phyloP scores from a whole-genome alignment of 495 filamentous ascomycete species.

The Ramalina peruviana region DNA sequence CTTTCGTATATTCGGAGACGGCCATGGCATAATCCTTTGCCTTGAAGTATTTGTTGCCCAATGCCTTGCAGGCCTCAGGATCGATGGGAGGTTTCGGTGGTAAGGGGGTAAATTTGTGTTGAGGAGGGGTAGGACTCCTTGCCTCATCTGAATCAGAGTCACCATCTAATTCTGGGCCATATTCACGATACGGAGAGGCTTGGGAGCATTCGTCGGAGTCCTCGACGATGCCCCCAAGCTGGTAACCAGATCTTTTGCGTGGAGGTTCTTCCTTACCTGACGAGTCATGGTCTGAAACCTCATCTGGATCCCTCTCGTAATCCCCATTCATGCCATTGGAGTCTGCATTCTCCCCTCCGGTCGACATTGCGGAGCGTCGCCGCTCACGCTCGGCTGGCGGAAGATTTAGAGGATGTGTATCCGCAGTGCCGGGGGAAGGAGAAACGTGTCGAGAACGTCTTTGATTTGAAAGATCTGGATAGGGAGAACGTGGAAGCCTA shows the following conservation, averaged over 20 bases:
- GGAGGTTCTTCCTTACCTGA: too few species aligned
- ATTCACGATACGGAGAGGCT: too few species aligned
- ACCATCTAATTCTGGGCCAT: too few species aligned
- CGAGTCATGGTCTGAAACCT: conserved; percentile 16
- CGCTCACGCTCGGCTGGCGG: conserved; percentile 72
- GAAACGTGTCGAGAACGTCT: conserved; percentile 20
- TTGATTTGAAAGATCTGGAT: conserved; percentile 20
- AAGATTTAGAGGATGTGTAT: conserved; percentile 73
- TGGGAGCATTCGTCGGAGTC: conserved; percentile 23
- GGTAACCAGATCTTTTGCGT: not conserved
- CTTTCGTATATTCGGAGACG: conserved; percentile 87
- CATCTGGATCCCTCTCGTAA: conserved; percentile 36
- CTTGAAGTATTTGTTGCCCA: conserved; percentile 95
- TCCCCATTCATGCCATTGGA: conserved; percentile 70
- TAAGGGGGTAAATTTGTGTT: conserved; percentile 48
- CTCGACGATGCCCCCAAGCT: conserved; percentile 30
- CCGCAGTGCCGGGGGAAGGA: conserved; percentile 23
- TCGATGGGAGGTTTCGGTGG: conserved; percentile 42
- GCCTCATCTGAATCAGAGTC: too few species aligned
- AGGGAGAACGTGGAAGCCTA: not conserved
- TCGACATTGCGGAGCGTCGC: conserved; percentile 54
- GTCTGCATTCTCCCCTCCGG: conserved; percentile 40
- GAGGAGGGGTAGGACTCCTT: conserved; percentile 61
- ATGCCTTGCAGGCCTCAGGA: conserved; percentile 78
- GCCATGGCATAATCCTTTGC: conserved; percentile 72